Percentiles rank a stretch among this genome's conserved stretches.
Conservation (phyloP, 2,329 filamentous ascomycete species). For the Diaporthe citri region DNA sequence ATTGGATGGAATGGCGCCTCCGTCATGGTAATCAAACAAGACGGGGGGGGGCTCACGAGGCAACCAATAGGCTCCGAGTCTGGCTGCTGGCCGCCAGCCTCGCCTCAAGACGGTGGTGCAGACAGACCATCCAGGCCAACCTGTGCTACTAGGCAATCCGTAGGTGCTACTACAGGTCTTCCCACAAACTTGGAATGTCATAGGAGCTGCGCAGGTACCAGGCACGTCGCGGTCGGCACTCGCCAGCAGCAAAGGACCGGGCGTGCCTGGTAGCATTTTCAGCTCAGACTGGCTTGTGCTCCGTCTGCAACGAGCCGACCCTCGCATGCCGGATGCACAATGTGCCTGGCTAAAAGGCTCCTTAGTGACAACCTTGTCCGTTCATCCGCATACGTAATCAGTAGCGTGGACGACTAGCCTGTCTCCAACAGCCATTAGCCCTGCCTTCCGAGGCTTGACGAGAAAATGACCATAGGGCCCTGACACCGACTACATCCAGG, state of each 20-base stretch:
- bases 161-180: neutral
- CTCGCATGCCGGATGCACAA: conserved; percentile 14
- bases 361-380: conserved; percentile 2
- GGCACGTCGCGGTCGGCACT: neutral
- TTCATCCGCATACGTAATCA: neutral
- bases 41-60: conserved; percentile 28
- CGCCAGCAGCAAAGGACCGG: neutral
- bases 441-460: neutral
- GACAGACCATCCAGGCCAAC: neutral
- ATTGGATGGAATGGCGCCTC: conserved; percentile 33
- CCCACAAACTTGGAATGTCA: neutral
- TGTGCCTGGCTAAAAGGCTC: conserved; percentile 29
- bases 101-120: conserved; percentile 27
- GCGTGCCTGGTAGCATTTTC: conserved; percentile 18
- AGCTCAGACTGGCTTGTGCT: conserved; percentile 21
- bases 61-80: conserved; percentile 31
- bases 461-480: neutral
- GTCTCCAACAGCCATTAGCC: neutral
- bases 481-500: neutral
- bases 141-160: neutral
- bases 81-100: conserved; percentile 30
- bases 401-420: conserved; percentile 19
- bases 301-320: conserved; percentile 32
- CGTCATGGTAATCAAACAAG: conserved; percentile 32
- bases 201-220: too few relatives aligned